Base-by-base conservation (phyloP, 257 asterid species). In the Marsdenia floribunda region DNA sequence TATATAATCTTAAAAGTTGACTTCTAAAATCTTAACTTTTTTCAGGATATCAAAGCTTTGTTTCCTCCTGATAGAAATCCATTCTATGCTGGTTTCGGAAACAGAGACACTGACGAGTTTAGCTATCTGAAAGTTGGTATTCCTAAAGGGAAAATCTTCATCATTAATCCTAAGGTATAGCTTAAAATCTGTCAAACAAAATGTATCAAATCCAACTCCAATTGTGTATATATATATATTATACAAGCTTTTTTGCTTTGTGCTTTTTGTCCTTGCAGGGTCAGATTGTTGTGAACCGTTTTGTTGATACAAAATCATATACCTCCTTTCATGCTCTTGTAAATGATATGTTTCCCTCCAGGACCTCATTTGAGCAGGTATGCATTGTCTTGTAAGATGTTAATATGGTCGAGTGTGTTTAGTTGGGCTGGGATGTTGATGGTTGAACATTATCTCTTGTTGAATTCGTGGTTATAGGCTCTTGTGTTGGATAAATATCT, bases 1-100 rank as follows among this genome's bases (percentile, higher is more conserved):
- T 29, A 29, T 29, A 29, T 29, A 29, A 29, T 29, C 33, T 29
- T 29, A 29, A 29, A 29, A 29, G 33, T 29, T 29, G 33, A 29
- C 33, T 29, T 11, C 4, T 47, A 18, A 57, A 18, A 24, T 65
- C 68, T 53, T 22, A 52, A 37, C 70, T 22, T 2, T 71, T 63
- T 33, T 26, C 80, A 85, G 88, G 96, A 81, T 71, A 90, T 94
- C 81, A 92, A 86, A 87, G 97, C 96, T 33, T 79, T 94, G 84
- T 92, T 94, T 84, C 98, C 99, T 77, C 82, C 83, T 21, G 93
- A 84, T 80, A 86, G 85, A 52, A 92, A 85, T 83, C 99, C 99
- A 29, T 94, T 94, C 79, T 94, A 94, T 84, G 99, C 99, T 80
- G 99, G 99, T 70, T 94, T 94, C 76, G 99, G 99, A 73, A 94